phyloP scores from a whole-genome alignment of 305 asterid species.

The Fraxinus dipetala region DNA sequence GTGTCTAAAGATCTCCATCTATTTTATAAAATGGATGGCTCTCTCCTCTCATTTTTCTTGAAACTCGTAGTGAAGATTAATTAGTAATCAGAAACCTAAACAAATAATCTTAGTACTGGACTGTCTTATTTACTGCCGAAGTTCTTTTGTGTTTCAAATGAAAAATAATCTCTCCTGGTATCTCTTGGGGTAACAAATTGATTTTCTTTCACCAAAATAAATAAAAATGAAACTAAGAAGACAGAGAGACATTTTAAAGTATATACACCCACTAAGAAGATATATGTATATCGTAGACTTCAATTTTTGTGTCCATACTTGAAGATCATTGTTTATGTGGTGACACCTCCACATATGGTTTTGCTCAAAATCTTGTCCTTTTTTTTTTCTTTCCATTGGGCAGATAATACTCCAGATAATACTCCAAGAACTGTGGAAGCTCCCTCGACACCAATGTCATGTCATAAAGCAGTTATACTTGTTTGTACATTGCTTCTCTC shows the following conservation, averaged over 20 bases:
- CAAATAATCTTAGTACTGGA: conserved; percentile 8
- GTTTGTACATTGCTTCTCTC: conserved; percentile 84
- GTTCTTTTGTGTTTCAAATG: neutral
- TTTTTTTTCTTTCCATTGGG: conserved; percentile 26
- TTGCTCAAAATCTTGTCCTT: conserved; percentile 8
- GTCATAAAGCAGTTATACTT: conserved; percentile 87
- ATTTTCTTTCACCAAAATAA: neutral
- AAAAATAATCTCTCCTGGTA: neutral
- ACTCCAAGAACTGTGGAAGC: conserved; percentile 58
- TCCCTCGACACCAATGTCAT: conserved; percentile 45
- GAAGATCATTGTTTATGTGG: neutral
- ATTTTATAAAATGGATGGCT: conserved; percentile 3
- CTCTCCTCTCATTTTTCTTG: conserved; percentile 5
- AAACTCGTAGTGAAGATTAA: neutral
- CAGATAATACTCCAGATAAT: conserved; percentile 44
- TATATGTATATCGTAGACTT: neutral
- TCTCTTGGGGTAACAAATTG: neutral
- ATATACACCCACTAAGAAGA: neutral
- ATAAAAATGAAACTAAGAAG: neutral
- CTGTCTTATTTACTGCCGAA: neutral
- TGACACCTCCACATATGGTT: conserved; percentile 4
- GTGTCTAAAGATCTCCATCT: neutral
- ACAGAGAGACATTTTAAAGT: neutral
- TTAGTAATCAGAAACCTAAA: neutral
- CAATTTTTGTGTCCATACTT: neutral